Evolutionary conservation across 306 rosid species (phyloP).

Genomic region (Abrus precatorius): DNA sequence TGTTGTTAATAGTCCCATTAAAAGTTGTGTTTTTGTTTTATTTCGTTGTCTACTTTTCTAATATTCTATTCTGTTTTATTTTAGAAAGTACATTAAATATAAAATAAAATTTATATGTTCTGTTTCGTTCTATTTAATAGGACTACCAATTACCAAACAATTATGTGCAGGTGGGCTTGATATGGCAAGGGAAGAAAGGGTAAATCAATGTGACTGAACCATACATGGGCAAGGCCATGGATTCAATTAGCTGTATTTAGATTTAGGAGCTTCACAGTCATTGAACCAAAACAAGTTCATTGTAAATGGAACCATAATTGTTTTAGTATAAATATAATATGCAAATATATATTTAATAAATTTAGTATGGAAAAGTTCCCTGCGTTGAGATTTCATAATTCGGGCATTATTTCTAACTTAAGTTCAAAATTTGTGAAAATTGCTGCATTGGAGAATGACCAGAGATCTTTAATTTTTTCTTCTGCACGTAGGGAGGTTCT

Average conservation of each 20-base stretch:
- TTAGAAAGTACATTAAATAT: too few relatives aligned
- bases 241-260: neutral
- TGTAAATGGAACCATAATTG: neutral
- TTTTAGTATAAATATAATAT: neutral
- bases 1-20: too few relatives aligned
- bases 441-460: conserved; percentile 28
- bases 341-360: neutral
- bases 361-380: neutral
- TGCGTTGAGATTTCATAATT: conserved; percentile 9
- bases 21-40: too few relatives aligned
- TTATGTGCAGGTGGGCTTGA: too few relatives aligned
- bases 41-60: too few relatives aligned
- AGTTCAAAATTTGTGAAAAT: neutral
- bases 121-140: too few relatives aligned
- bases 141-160: too few relatives aligned
- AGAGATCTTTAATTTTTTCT: conserved; percentile 33
- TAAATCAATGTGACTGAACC: neutral
- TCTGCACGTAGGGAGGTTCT: conserved; percentile 83
- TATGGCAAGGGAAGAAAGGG: neutral
- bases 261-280: neutral
- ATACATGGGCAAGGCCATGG: neutral
- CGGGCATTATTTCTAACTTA: neutral
- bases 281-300: neutral
- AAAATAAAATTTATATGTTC: too few relatives aligned
- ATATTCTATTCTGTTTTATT: too few relatives aligned